Base-by-base conservation (phyloP, 176 grass and related monocot genomes). In the Ananas comosus region DNA sequence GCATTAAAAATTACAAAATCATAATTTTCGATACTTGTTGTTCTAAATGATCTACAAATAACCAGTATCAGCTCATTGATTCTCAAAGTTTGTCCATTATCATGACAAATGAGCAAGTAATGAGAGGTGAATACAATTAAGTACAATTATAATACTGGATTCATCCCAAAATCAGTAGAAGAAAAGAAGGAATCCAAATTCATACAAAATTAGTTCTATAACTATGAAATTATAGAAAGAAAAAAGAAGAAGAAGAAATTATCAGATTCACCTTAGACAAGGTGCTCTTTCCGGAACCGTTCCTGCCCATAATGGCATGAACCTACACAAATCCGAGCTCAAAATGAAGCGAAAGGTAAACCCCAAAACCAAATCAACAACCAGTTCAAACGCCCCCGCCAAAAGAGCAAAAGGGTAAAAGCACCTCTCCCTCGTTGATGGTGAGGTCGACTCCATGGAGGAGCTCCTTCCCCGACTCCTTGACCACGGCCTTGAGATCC, bases 261-360 rank as follows among this genome's bases (percentile, higher is more conserved):
- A 11, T 3, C 69, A 70, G 51, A 51, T 3, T 81, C 76, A 92
- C 89, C 87, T 99, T 99, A 33, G 90, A 78, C 67, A 99, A 80
- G 27, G 94, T 99, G 84, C 87, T 93, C 81, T 99, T 99, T 18
- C 94, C 87, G 4, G 94, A 99, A 69, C 94, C 89, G 53, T 99
- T 99, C 64, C 84, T 92, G 23, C 94, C 94, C 89, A 99, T 99
- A 70, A 99, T 77, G 9, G 87, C 89, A 72, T 99, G 87, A 74
- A 99, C 65, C 94, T 99, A 57, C 72, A 27, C 65, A 21, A 24
- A 76, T 48, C 80, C 58, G 64, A 68, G 19, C 73, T 58, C 2
- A 27, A 11, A 52, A 67, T 82, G 56, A 52, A 11, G 13, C 65
- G 18, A 49, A 54, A 65, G 11, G 2, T 48, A 18, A 27, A 65